These are phyloP conservation scores for Penicillium sp. DNA, from an alignment of 2,329 filamentous ascomycete species.

Conservation along the genomic window DNA sequence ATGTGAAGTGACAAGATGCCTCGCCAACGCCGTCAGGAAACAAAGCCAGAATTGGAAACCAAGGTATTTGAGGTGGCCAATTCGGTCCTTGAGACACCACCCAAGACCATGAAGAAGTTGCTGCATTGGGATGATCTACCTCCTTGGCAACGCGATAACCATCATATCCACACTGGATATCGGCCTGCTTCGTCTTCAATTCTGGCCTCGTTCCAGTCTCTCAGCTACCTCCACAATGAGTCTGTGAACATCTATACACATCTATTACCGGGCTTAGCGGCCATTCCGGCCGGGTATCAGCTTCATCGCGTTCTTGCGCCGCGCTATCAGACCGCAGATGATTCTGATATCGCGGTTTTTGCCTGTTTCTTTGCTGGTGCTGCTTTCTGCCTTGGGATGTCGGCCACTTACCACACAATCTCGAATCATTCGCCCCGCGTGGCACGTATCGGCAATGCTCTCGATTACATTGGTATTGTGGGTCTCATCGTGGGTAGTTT, in stretches of 20 bases:
- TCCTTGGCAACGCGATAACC: slow-evolving; percentile 66
- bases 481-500: slow-evolving; percentile 89
- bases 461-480: slow-evolving; percentile 95
- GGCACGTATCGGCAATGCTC: slow-evolving; percentile 81
- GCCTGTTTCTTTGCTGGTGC: slow-evolving; percentile 78
- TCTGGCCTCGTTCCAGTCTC: slow-evolving; percentile 58
- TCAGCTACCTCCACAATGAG: slow-evolving; percentile 69
- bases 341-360: slow-evolving; percentile 71
- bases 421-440: slow-evolving; percentile 81
- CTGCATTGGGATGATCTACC: slow-evolving; percentile 58
- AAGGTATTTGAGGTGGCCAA: slow-evolving; percentile 31
- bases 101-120: slow-evolving; percentile 38
- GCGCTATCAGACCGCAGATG: slow-evolving; percentile 66
- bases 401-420: slow-evolving; percentile 81
- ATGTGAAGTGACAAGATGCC: slow-evolving; percentile 33
- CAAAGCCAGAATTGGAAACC: slow-evolving; percentile 17
- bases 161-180: slow-evolving; percentile 69
- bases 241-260: slow-evolving; percentile 74
- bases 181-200: slow-evolving; percentile 66
- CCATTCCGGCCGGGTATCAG: slow-evolving; percentile 55
- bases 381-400: slow-evolving; percentile 74
- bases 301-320: slow-evolving; percentile 64
- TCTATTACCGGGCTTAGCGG: slow-evolving; percentile 67
- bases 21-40: slow-evolving; percentile 38
- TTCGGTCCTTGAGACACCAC: slow-evolving; percentile 32